Evolutionary conservation across 345 rosid genomes (phyloP).

Genomic region (Tarenaya hassleriana): DNA sequence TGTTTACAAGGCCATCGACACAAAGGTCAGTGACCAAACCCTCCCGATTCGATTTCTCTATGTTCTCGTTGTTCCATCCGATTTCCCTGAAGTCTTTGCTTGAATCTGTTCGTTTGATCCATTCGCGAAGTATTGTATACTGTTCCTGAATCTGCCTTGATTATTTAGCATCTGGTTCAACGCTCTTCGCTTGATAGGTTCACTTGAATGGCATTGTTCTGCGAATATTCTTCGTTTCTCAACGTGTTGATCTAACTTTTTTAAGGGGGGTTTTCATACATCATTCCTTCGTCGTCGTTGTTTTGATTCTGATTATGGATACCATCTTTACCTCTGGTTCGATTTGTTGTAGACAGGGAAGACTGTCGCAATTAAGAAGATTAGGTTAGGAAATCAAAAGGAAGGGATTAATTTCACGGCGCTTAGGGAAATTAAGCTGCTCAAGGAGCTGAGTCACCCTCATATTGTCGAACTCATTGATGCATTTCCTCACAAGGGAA

Average conservation of each 20-base stretch:
- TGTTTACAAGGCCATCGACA: constrained; percentile 56
- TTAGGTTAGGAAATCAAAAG: constrained; percentile 54
- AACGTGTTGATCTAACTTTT: not conserved
- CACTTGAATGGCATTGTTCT: not conserved
- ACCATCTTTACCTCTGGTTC: not conserved
- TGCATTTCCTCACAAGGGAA: constrained; percentile 58
- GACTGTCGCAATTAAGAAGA: constrained; percentile 53
- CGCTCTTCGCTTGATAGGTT: not conserved
- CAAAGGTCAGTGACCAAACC: constrained; percentile 28
- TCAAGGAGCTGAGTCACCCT: constrained; percentile 51
- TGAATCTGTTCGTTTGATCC: not conserved
- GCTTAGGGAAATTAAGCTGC: constrained; percentile 50
- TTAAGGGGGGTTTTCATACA: not conserved
- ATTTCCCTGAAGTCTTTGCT: not conserved
- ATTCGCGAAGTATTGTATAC: not conserved
- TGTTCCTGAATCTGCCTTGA: not conserved
- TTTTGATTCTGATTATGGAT: not conserved
- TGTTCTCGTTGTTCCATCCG: not conserved
- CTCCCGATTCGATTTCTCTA: not conserved
- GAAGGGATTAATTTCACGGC: constrained; percentile 65
- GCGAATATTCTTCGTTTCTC: not conserved
- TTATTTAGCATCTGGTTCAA: no score
- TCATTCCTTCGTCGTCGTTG: not conserved
- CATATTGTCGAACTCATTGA: constrained; percentile 47
- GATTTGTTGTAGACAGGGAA: constrained; percentile 37